Conservation (phyloP, 306 rosid species). For the Hylodesmum podocarpum region DNA sequence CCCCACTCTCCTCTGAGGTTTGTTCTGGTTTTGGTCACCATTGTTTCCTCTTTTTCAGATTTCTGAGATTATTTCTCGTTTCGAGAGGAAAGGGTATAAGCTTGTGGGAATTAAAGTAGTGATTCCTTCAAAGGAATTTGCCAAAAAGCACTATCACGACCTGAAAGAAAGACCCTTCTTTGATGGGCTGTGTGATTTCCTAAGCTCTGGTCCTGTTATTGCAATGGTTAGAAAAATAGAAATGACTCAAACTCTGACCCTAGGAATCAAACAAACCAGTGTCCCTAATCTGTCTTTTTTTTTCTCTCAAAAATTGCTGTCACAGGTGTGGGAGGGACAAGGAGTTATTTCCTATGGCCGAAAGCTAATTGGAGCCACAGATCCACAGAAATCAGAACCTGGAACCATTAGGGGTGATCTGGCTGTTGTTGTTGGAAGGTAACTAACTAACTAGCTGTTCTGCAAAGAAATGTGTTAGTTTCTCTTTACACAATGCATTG, state of each 20-base stretch:
- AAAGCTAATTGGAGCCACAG: slow-evolving; percentile 94
- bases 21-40: neutral
- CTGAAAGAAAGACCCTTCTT: slow-evolving; percentile 90
- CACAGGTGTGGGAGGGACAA: slow-evolving; percentile 96
- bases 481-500: neutral
- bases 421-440: slow-evolving; percentile 97
- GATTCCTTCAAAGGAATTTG: slow-evolving; percentile 81
- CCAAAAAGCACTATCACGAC: slow-evolving; percentile 89
- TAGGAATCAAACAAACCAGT: neutral
- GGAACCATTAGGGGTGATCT: slow-evolving; percentile 97
- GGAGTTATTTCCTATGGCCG: slow-evolving; percentile 89
- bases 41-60: slow-evolving; percentile 46
- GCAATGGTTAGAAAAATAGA: slow-evolving; percentile 75
- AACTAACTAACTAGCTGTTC: slow-evolving; percentile 35
- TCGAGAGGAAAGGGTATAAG: slow-evolving; percentile 86
- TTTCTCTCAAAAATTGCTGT: slow-evolving; percentile 5
- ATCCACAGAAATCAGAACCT: slow-evolving; percentile 96
- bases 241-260: slow-evolving; percentile 16
- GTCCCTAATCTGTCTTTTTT: slow-evolving; percentile 17
- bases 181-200: slow-evolving; percentile 81
- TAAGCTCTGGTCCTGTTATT: slow-evolving; percentile 94
- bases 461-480: neutral
- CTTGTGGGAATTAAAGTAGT: slow-evolving; percentile 88
- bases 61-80: slow-evolving; percentile 88
- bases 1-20: neutral